A percentile compares a stretch with the other conserved stretches of the same genome.
phyloP scores from a whole-genome alignment of 2,329 filamentous ascomycete species.

The Apiospora marii region DNA sequence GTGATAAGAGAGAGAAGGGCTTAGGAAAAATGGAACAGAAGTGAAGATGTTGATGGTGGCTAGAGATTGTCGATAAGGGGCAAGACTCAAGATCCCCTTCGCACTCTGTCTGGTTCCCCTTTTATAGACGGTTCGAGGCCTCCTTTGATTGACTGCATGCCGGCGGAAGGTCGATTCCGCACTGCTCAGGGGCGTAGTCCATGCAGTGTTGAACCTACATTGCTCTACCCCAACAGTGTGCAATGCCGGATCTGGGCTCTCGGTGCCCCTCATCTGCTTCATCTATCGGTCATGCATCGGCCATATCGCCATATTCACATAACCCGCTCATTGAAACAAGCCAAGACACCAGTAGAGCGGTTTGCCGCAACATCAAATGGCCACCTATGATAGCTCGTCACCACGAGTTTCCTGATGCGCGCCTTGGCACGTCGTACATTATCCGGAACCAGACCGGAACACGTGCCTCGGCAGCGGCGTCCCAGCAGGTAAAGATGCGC shows the following conservation, averaged over 20 bases:
- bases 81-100: not conserved
- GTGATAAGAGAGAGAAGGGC: not conserved
- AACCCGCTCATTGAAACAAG: slow-evolving; percentile 5
- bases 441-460: not conserved
- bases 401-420: not conserved
- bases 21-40: not conserved
- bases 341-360: not conserved
- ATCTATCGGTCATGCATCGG: not conserved
- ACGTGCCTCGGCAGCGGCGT: not conserved
- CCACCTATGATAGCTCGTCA: slow-evolving; percentile 11
- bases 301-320: slow-evolving; percentile 1
- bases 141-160: not conserved
- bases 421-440: slow-evolving; percentile 6
- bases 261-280: slow-evolving; percentile 4
- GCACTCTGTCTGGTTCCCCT: not conserved
- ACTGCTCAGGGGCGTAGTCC: not conserved
- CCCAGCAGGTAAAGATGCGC: not conserved
- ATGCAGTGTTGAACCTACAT: not conserved
- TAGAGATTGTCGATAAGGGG: not conserved
- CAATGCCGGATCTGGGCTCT: not conserved
- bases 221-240: not conserved
- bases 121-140: not conserved
- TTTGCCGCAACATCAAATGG: not conserved
- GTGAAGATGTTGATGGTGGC: not conserved
- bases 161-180: not conserved